phyloP scores from a whole-genome alignment of 2,329 filamentous ascomycete genomes.

The Thyridium curvatum region DNA sequence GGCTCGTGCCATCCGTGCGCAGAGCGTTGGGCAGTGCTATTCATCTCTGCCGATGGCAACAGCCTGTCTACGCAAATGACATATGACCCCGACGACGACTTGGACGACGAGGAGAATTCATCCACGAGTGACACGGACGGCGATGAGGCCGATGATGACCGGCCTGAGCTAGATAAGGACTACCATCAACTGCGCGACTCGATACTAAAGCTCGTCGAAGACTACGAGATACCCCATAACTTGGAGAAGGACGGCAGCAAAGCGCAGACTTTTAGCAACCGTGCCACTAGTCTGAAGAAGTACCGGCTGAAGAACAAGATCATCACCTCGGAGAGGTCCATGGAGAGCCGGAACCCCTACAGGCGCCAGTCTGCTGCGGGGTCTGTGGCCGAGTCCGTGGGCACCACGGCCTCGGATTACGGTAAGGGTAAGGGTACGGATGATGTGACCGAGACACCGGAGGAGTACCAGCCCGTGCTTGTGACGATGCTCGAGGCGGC shows the following conservation, averaged over 20 bases:
- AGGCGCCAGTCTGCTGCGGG: conserved; percentile 1
- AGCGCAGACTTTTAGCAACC: conserved; percentile 61
- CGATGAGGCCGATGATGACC: conserved; percentile 51
- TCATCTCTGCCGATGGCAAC: conserved; percentile 68
- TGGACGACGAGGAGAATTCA: conserved; percentile 56
- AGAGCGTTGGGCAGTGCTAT: conserved; percentile 77
- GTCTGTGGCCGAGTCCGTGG: conserved; percentile 5
- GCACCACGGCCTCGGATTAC: conserved; percentile 11
- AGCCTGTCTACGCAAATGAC: conserved; percentile 65
- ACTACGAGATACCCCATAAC: conserved; percentile 71
- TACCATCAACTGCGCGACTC: conserved; percentile 77
- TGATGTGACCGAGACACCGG: conserved; percentile 24
- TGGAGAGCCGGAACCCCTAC: conserved; percentile 49
- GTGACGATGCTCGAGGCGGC: conserved; percentile 72
- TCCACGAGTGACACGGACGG: conserved; percentile 56
- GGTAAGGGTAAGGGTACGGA: conserved; percentile 21
- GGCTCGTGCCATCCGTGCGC: conserved; percentile 72
- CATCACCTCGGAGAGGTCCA: conserved; percentile 42
- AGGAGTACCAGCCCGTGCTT: conserved; percentile 44
- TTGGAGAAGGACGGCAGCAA: conserved; percentile 52
- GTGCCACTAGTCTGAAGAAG: conserved; percentile 55
- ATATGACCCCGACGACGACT: conserved; percentile 61
- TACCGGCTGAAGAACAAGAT: conserved; percentile 55
- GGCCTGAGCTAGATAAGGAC: conserved; percentile 65
- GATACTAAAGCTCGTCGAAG: conserved; percentile 72